Base-by-base conservation (phyloP, 2,329 filamentous ascomycete genomes). In the Dactylellina sp. region DNA sequence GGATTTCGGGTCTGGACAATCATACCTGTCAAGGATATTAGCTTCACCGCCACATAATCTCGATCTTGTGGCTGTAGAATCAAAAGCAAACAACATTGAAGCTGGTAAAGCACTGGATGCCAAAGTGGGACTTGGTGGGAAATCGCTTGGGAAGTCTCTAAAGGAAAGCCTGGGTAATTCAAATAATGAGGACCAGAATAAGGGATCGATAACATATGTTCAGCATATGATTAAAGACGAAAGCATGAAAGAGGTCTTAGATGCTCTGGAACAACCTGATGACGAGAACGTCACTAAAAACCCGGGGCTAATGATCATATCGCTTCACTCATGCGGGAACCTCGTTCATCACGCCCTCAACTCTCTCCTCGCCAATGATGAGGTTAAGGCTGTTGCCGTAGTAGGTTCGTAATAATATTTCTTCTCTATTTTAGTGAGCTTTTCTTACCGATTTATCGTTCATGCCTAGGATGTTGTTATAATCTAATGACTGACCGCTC, bases 291-390 rank as follows among this genome's bases (percentile, higher is more conserved):
- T 14, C 20, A 22, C 55, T 0, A 39, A 49, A 47, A 39, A 62
- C n/a, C 70, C 53, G 1, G 70, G 70, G 12, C 24, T 96, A 39
- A 93, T 97, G 89, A 91, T 79, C 14, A 89, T 98, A 28, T 98
- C 95, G 0, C 91, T 99, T 16, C 95, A 99, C 81, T 98, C 94
- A 0, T 99, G 95, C 80, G 95, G 95, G 25, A 98, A 99, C 77
- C 88, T 99, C n/a, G 91, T 96, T 0, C 95, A 99, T 81, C 93
- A 96, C 80, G 95, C 91, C 7, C 89, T 99, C 66, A 89, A 92
- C 12, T 96, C 94, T 0, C 86, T 99, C 18, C 82, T 93, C 1
- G 83, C 96, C 66, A 98, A 97, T 79, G 89, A 91, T 0, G 87
- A 89, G 2, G 93, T 98, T 63, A 88, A 88, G 32, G 92, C 93